phyloP scores from a whole-genome alignment of 176 grass and related monocot species.

The Dendrocalamus sinicus region DNA sequence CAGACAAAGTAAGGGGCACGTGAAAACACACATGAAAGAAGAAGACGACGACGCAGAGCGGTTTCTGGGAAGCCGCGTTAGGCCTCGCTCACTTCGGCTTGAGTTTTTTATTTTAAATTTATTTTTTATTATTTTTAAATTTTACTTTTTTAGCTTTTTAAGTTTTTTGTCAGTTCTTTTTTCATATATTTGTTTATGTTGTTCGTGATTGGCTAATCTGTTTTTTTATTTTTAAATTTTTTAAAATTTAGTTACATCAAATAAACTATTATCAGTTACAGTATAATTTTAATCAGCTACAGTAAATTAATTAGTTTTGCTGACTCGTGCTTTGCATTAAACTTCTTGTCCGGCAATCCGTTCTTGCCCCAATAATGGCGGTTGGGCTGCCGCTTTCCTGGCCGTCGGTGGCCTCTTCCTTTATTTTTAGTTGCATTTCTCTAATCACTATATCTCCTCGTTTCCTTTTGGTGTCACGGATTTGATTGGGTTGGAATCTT shows the following conservation, averaged over 20 bases:
- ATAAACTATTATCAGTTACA: no score
- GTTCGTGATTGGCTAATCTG: no score
- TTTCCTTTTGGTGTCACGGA: not conserved
- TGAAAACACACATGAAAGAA: not conserved
- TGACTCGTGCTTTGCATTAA: constrained; percentile 39
- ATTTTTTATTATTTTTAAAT: no score
- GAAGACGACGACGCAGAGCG: not conserved
- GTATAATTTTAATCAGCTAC: no score
- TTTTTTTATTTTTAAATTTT: no score
- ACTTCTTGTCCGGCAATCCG: constrained; percentile 38
- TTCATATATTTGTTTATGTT: no score
- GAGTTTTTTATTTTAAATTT: no score
- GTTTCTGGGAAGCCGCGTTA: not conserved
- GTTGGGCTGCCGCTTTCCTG: constrained; percentile 53
- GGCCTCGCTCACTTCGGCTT: no score
- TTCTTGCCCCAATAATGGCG: constrained; percentile 55
- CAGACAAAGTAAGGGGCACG: not conserved
- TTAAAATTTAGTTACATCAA: no score
- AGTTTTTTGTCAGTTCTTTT: no score
- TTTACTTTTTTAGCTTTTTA: no score
- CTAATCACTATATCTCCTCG: not conserved
- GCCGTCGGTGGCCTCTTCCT: constrained; percentile 49
- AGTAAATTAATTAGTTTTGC: not conserved
- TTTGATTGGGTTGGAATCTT: not conserved
- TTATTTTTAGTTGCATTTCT: no score